Evolutionary conservation across 768 basidiomycete species (phyloP).

Genomic region (Leccinum disarticulatum): DNA sequence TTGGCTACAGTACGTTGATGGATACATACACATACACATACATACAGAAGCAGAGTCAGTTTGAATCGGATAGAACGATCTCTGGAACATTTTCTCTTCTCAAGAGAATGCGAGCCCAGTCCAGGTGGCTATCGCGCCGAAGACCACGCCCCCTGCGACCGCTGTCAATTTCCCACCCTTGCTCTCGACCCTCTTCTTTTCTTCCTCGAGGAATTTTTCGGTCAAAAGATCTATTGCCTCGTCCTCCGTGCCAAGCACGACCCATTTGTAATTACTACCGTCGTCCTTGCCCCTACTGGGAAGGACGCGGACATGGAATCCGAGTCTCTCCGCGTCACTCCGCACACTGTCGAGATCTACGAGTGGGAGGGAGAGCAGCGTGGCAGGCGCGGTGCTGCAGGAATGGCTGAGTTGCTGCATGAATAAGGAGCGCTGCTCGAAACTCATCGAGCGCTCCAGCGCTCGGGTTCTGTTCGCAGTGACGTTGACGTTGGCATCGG

Average conservation of each 20-base stretch:
- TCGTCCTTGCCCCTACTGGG: conserved; percentile 19
- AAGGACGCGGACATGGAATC: conserved; percentile 45
- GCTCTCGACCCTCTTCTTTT: conserved; percentile 23
- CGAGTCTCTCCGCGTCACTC: conserved; percentile 41
- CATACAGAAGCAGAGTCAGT: not conserved
- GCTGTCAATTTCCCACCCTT: conserved; percentile 37
- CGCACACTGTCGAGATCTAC: conserved; percentile 43
- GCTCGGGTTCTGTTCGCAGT: conserved; percentile 23
- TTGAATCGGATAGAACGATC: not conserved
- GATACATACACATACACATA: conserved; percentile 1
- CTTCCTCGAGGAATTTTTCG: conserved; percentile 31
- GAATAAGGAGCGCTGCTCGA: conserved; percentile 52
- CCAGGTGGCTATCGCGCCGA: conserved; percentile 61
- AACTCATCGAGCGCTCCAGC: conserved; percentile 50
- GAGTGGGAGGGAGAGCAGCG: conserved; percentile 48
- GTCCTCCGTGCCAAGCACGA: conserved; percentile 55
- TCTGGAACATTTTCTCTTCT: conserved; percentile 11
- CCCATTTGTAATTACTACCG: conserved; percentile 36
- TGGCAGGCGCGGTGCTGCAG: conserved; percentile 41
- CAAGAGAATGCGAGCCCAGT: conserved; percentile 55
- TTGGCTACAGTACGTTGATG: not conserved
- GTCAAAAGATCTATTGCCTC: conserved; percentile 40
- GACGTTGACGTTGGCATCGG: conserved; percentile 9
- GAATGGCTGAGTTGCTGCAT: conserved; percentile 42
- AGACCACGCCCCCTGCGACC: conserved; percentile 56